A percentile compares a stretch with the other conserved stretches of the same genome.
These are phyloP conservation scores for Candida railenensis DNA, from an alignment of 805 yeast genomes.

Conservation along the genomic window DNA sequence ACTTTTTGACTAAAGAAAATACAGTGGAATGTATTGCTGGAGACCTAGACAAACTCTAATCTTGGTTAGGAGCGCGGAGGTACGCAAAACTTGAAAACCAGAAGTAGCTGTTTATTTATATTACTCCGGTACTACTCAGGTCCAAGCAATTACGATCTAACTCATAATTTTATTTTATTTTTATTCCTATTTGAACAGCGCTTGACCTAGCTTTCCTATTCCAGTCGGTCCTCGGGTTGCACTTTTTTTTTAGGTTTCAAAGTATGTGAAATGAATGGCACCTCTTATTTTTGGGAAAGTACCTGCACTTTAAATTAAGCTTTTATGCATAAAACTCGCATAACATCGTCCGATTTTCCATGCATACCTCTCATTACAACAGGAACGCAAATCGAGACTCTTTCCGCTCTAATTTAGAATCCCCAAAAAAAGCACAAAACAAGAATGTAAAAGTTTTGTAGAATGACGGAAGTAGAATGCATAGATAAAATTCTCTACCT, in stretches of 20 bases:
- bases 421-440: neutral
- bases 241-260: neutral
- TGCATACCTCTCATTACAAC: neutral
- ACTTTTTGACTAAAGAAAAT: neutral
- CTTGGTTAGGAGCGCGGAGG: neutral
- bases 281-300: neutral
- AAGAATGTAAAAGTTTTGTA: neutral
- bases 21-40: neutral
- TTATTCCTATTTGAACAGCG: neutral
- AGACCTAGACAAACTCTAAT: neutral
- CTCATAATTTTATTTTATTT: too few relatives aligned
- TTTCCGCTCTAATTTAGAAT: neutral
- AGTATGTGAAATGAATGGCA: neutral
- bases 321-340: slow-evolving; percentile 3
- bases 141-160: neutral
- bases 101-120: neutral
- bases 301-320: neutral
- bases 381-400: slow-evolving; percentile 1
- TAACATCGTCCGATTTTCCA: slow-evolving; percentile 5
- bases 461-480: neutral
- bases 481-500: too few relatives aligned
- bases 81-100: neutral
- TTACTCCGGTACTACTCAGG: neutral
- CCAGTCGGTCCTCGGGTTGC: too few relatives aligned
- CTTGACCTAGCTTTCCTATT: neutral